A percentile compares a stretch with the other conserved stretches of the same genome.
phyloP scores from a whole-genome alignment of 2,329 filamentous ascomycete species.

The Huntiella abstrusa region DNA sequence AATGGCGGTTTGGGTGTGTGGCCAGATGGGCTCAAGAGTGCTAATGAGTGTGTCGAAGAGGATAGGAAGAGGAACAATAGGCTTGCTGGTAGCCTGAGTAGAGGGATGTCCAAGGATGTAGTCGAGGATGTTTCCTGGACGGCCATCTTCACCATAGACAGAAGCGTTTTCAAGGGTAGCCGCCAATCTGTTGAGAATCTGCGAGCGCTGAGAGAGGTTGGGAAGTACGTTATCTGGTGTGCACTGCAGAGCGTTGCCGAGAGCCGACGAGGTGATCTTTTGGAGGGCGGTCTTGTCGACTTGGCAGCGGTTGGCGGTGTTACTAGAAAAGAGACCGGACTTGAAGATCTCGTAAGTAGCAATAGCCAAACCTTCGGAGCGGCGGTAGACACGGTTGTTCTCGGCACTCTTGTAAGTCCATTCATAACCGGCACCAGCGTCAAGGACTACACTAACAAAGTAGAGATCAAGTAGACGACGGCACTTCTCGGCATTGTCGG shows the following conservation, averaged over 20 bases:
- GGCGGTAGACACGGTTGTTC: constrained; percentile 61
- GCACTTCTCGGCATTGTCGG: constrained; percentile 56
- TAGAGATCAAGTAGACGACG: constrained; percentile 62
- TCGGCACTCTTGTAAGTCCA: constrained; percentile 91
- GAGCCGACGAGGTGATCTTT: constrained; percentile 50
- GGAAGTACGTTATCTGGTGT: constrained; percentile 62
- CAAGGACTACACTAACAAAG: constrained; percentile 60
- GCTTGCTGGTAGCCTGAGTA: constrained; percentile 72
- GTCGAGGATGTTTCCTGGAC: constrained; percentile 94
- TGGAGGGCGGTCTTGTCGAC: constrained; percentile 72
- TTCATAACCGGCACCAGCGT: constrained; percentile 72
- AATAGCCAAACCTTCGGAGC: constrained; percentile 75
- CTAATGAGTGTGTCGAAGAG: constrained; percentile 85
- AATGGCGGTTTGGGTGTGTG: constrained; percentile 64
- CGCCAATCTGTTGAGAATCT: constrained; percentile 56
- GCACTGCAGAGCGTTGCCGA: constrained; percentile 74
- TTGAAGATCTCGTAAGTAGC: constrained; percentile 83
- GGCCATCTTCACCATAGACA: constrained; percentile 64
- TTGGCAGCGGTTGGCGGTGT: constrained; percentile 62
- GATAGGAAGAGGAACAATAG: constrained; percentile 70
- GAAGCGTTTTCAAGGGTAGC: constrained; percentile 62
- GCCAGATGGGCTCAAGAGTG: constrained; percentile 76
- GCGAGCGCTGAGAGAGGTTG: constrained; percentile 68
- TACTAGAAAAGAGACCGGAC: constrained; percentile 70
- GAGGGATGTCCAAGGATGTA: constrained; percentile 83